Base-by-base conservation (phyloP, 1,284 basidiomycete species). In the Marasmius oreades region DNA sequence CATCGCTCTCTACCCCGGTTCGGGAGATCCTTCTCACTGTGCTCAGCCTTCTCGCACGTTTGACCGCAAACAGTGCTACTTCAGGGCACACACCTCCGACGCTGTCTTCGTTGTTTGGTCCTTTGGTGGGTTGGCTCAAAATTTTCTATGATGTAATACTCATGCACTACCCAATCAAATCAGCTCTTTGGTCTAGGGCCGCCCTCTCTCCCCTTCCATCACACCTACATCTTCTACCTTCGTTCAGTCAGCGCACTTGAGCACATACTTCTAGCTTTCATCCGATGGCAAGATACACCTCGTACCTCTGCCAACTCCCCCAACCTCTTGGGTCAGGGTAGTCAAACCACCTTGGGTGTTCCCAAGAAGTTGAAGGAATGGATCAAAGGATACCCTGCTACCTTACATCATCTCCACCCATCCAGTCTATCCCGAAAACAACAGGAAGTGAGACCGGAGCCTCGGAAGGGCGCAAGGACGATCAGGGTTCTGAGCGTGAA, bases 21-120 rank as follows among this genome's bases (percentile, higher is more conserved):
- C 82, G 78, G 53, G 74, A 77, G 1, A 79, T 93, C 55, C 70
- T 94, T 52, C 69, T 82, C 57, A 82, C 86, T 0, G 72, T 94
- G 7, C 80, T 94, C 64, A 79, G 82, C 20, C 81, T 97, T 26
- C 77, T 95, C 34, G 81, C 86, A 2, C 85, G 90, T 18, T 82
- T 96, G 56, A 84, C 89, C 0, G 89, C 93, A 0, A 85, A 95
- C 67, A 89, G 88, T 61, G 81, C 82, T 16, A 82, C 76, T 12
- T 93, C 91, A 10, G 91, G 92, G 6, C 87, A 93, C 61, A 93
- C 91, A 0, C 92, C 92, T 1, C 87, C 90, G 26, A 85, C 89
- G 1, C 77, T 95, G 34, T 89, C 92, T 0, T 85, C 91, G n/a
- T 80, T 93, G n/a, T 95, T 95, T 69, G 90, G 89, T 0, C 91